Conservation (phyloP, 495 filamentous ascomycete genomes). For the Hyphodiscus hymeniophilus region DNA sequence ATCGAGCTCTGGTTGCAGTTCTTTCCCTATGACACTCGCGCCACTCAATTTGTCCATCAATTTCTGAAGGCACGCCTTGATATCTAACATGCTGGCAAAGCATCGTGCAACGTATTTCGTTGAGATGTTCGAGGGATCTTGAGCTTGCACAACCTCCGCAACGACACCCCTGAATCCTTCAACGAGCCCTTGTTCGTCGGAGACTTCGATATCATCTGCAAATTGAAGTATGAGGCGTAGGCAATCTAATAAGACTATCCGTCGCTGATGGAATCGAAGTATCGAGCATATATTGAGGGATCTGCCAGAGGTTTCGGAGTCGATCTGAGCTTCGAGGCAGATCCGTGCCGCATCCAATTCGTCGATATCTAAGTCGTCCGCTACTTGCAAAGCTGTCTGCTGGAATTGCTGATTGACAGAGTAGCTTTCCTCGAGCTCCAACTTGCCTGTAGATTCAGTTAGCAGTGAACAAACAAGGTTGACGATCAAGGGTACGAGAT, state of each 20-base stretch:
- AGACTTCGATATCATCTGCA: constrained; percentile 45
- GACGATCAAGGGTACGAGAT: too few relatives aligned
- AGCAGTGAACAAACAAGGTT: constrained; percentile 1
- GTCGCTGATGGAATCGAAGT: constrained; percentile 75
- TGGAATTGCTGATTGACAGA: constrained; percentile 76
- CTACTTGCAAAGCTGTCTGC: constrained; percentile 65
- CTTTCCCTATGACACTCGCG: constrained; percentile 56
- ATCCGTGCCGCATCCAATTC: constrained; percentile 74
- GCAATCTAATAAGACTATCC: constrained; percentile 72
- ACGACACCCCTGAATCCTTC: constrained; percentile 28
- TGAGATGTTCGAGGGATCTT: background rate
- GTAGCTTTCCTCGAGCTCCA: constrained; percentile 37
- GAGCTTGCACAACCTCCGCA: constrained; percentile 13
- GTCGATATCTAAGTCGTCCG: constrained; percentile 83
- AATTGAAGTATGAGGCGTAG: constrained; percentile 65
- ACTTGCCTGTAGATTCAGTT: constrained; percentile 46
- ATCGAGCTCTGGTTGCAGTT: constrained; percentile 44
- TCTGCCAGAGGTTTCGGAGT: constrained; percentile 56
- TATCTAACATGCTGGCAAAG: constrained; percentile 59
- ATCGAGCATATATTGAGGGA: constrained; percentile 63
- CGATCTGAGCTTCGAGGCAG: constrained; percentile 58
- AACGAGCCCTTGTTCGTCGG: constrained; percentile 12
- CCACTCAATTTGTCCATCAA: constrained; percentile 66
- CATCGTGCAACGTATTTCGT: constrained; percentile 56
- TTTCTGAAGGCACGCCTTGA: constrained; percentile 62